phyloP scores from a whole-genome alignment of 139 green algal species.

The Pseudopediastrum boryanum region DNA sequence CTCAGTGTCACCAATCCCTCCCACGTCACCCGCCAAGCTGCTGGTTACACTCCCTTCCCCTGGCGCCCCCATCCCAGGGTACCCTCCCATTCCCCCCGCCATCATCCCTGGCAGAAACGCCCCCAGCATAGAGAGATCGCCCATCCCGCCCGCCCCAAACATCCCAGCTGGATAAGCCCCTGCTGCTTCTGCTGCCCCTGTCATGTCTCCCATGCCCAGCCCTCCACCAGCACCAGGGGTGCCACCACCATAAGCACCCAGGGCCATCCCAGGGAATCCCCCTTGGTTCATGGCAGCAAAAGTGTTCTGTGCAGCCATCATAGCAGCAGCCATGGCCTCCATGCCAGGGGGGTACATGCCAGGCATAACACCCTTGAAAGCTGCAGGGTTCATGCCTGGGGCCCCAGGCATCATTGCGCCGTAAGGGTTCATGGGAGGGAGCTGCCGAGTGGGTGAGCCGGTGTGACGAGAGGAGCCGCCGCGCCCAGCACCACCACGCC shows the following conservation, averaged over 20 bases:
- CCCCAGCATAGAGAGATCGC: too few species aligned
- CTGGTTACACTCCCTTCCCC: too few species aligned
- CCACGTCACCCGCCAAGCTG: too few species aligned
- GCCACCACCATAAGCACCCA: constrained; percentile 3
- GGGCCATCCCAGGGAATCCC: not conserved
- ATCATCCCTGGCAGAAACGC: too few species aligned
- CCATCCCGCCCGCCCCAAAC: too few species aligned
- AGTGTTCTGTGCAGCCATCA: constrained; percentile 1
- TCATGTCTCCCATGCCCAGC: too few species aligned
- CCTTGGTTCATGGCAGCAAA: constrained; percentile 1
- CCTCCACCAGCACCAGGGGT: constrained; percentile 11
- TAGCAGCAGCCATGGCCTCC: not conserved
- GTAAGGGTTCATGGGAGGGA: not conserved
- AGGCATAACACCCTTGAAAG: not conserved
- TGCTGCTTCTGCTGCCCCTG: too few species aligned
- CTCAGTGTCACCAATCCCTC: not conserved
- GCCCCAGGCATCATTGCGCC: not conserved
- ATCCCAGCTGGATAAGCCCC: too few species aligned
- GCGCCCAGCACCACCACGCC: too few species aligned
- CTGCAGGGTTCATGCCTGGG: not conserved
- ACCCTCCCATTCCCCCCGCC: too few species aligned
- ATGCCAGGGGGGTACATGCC: too few species aligned
- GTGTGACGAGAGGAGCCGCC: not conserved
- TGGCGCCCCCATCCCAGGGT: too few species aligned
- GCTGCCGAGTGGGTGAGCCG: not conserved